Evolutionary conservation across 176 grass and related monocot species (phyloP).

Genomic region (Aegilops longissima): DNA sequence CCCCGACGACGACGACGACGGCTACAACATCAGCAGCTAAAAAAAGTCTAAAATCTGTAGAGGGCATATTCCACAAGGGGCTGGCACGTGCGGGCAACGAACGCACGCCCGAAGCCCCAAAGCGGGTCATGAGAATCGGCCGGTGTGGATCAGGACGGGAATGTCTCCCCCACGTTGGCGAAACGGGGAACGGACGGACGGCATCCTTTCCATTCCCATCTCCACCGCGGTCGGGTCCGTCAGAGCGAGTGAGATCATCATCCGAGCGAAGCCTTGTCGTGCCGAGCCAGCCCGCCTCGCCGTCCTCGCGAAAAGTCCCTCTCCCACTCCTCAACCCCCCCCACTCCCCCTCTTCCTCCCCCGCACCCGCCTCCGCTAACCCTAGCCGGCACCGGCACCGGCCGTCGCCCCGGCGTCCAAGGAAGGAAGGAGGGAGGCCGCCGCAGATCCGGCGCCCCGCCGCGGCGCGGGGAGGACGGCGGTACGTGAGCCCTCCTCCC

Average conservation of each 20-base stretch:
- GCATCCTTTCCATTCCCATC: too few relatives aligned
- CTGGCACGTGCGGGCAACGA: too few relatives aligned
- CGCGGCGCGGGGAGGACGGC: background rate
- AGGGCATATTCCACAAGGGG: too few relatives aligned
- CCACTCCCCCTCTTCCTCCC: background rate
- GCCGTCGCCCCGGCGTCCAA: background rate
- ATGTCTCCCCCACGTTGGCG: background rate
- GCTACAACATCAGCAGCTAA: too few relatives aligned
- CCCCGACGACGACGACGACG: too few relatives aligned
- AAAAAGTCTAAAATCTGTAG: too few relatives aligned
- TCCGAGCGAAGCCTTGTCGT: background rate
- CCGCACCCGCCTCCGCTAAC: constrained; percentile 1
- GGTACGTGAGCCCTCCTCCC: background rate
- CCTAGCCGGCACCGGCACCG: background rate
- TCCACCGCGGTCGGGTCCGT: background rate
- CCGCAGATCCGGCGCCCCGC: background rate
- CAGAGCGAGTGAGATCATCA: background rate
- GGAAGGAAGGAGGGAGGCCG: background rate
- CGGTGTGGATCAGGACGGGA: background rate
- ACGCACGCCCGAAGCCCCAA: too few relatives aligned
- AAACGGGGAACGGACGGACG: background rate
- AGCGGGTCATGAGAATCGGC: too few relatives aligned
- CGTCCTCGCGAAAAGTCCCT: background rate
- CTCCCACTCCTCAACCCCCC: background rate
- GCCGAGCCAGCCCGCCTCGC: background rate